A percentile compares a stretch with the other conserved stretches of the same genome.
phyloP scores from a whole-genome alignment of 2,329 filamentous ascomycete species.

The Huntiella abstrusa region DNA sequence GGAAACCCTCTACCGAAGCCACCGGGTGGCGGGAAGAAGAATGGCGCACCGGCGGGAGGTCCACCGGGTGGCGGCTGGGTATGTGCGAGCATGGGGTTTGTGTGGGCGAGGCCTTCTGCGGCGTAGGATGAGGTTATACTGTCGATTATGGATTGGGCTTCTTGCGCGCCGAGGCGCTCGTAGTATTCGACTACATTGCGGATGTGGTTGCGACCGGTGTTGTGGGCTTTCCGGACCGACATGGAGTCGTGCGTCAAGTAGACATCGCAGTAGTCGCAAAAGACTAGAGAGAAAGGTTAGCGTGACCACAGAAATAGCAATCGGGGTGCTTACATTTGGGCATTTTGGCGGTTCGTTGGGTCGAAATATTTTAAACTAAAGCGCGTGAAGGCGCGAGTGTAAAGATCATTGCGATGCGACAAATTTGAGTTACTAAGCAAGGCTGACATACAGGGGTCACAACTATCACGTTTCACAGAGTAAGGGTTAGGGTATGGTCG shows the following conservation, averaged over 20 bases:
- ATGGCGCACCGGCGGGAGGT: constrained; percentile 22
- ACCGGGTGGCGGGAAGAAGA: constrained; percentile 17
- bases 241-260: constrained; percentile 99
- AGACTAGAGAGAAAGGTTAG: constrained; percentile 15
- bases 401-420: too few species aligned
- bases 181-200: constrained; percentile 98
- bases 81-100: constrained; percentile 65
- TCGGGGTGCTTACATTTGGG: constrained; percentile 58
- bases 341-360: constrained; percentile 35
- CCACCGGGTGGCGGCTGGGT: constrained; percentile 33
- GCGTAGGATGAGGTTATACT: constrained; percentile 92
- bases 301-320: constrained; percentile 19
- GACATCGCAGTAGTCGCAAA: constrained; percentile 90
- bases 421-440: not conserved
- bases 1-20: constrained; percentile 18
- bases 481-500: not conserved
- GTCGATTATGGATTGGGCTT: constrained; percentile 96
- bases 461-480: not conserved
- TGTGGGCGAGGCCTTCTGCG: constrained; percentile 72
- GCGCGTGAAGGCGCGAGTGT: too few species aligned
- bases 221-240: constrained; percentile 98
- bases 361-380: not conserved
- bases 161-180: constrained; percentile 97
- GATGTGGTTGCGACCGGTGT: constrained; percentile 86
- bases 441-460: not conserved